phyloP scores from a whole-genome alignment of 768 basidiomycete species.

The Suillus subalutaceus region DNA sequence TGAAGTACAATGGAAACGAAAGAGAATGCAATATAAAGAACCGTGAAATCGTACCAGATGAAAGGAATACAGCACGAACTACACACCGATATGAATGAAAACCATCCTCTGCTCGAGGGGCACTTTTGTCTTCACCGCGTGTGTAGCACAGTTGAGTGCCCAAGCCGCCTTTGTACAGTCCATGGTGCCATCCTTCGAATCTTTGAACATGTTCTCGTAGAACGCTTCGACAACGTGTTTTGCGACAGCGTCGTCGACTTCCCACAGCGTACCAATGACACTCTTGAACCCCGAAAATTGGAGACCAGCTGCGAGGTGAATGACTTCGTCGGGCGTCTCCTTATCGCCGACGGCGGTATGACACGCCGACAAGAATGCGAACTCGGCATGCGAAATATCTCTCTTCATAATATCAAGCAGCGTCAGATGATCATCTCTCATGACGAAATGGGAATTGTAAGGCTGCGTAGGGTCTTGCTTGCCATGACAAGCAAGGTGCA shows the following conservation, averaged over 20 bases:
- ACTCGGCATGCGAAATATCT: neutral
- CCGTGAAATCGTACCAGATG: neutral
- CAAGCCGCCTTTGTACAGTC: neutral
- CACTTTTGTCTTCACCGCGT: neutral
- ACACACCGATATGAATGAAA: neutral
- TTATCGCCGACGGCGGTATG: neutral
- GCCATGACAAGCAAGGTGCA: neutral
- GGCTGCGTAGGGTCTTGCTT: neutral
- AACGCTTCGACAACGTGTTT: neutral
- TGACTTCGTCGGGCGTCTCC: neutral
- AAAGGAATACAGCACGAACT: neutral
- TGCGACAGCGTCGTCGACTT: neutral
- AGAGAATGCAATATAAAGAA: neutral
- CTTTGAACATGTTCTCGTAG: neutral
- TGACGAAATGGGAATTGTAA: neutral
- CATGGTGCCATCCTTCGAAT: neutral
- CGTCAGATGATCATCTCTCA: neutral
- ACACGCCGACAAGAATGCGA: neutral
- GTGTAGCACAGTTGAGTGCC: neutral
- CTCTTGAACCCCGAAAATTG: neutral
- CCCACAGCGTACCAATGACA: neutral
- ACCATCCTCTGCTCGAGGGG: neutral
- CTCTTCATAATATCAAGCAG: neutral
- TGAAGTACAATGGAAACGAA: neutral
- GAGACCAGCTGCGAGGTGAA: neutral